Conservation (phyloP, 2,329 filamentous ascomycete genomes). For the Mariannaea elegans region DNA sequence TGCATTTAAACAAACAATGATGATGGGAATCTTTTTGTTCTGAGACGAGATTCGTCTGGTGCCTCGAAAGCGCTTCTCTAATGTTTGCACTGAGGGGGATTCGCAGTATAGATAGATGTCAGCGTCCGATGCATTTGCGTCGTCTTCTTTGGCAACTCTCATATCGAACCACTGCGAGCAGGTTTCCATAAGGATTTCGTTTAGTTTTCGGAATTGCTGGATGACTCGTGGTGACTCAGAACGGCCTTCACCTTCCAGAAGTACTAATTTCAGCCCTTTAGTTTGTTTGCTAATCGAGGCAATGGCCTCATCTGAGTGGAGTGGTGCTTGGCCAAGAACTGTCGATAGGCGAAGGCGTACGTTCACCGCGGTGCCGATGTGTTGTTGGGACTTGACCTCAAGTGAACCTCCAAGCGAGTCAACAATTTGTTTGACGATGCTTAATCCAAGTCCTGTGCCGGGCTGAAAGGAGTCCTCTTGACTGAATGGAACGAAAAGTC, state of each 20-base stretch:
- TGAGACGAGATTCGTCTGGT: background rate
- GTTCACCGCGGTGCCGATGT: conserved; percentile 63
- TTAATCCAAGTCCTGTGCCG: conserved; percentile 70
- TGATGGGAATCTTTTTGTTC: conserved; percentile 33
- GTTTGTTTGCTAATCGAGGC: conserved; percentile 17
- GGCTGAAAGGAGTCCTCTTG: conserved; percentile 70
- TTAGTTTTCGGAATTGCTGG: conserved; percentile 35
- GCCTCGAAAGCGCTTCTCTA: conserved; percentile 28
- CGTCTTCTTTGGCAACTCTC: conserved; percentile 33
- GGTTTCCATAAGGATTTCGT: conserved; percentile 42
- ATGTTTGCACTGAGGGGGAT: conserved; percentile 29
- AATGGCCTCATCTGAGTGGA: conserved; percentile 26
- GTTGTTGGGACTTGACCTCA: conserved; percentile 61
- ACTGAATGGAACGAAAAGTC: conserved; percentile 68
- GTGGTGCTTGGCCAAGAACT: conserved; percentile 10
- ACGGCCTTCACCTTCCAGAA: conserved; percentile 27
- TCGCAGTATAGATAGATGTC: conserved; percentile 42
- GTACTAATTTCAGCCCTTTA: conserved; percentile 26
- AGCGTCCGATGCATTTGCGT: conserved; percentile 9
- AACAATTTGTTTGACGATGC: conserved; percentile 69
- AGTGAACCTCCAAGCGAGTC: conserved; percentile 68
- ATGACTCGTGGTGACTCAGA: conserved; percentile 6
- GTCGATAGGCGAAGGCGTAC: conserved; percentile 54
- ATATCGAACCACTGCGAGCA: conserved; percentile 48
- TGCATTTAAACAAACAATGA: conserved; percentile 42